These are phyloP conservation scores for Zelonia costaricensis DNA, from an alignment of 208 protist genomes.

Conservation along the genomic window DNA sequence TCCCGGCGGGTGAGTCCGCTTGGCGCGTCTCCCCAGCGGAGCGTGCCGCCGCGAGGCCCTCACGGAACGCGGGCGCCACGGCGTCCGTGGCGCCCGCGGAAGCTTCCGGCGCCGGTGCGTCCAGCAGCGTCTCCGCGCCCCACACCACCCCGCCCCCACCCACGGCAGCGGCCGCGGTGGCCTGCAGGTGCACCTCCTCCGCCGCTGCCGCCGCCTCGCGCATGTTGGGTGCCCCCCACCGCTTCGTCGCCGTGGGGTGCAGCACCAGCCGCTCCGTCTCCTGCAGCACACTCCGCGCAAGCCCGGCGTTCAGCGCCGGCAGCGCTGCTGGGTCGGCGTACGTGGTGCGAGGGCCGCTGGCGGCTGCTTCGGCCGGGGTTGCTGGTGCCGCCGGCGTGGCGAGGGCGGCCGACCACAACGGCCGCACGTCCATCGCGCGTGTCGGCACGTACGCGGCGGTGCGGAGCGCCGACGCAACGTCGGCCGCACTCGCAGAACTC, in stretches of 20 bases:
- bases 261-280: conserved; percentile 10
- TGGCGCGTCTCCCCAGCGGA: no score
- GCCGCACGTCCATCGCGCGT: conserved; percentile 19
- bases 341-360: background rate
- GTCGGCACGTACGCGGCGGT: conserved; percentile 38
- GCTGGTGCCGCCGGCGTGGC: background rate
- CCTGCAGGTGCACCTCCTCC: conserved; percentile 26
- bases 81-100: no score
- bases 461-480: conserved; percentile 17
- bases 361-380: no score
- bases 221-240: conserved; percentile 15
- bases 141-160: conserved; percentile 18
- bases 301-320: background rate
- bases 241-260: conserved; percentile 19
- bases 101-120: background rate
- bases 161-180: background rate
- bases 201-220: conserved; percentile 14
- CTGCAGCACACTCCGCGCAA: conserved; percentile 14
- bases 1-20: background rate
- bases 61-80: no score
- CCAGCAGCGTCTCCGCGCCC: background rate
- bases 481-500: conserved; percentile 6
- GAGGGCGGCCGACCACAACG: conserved; percentile 14
- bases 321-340: background rate
- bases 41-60: no score